A percentile compares a stretch with the other conserved stretches of the same genome.
Evolutionary conservation across 23 red algal species (phyloP).

Genomic region (Gracilaria gracilis): DNA sequence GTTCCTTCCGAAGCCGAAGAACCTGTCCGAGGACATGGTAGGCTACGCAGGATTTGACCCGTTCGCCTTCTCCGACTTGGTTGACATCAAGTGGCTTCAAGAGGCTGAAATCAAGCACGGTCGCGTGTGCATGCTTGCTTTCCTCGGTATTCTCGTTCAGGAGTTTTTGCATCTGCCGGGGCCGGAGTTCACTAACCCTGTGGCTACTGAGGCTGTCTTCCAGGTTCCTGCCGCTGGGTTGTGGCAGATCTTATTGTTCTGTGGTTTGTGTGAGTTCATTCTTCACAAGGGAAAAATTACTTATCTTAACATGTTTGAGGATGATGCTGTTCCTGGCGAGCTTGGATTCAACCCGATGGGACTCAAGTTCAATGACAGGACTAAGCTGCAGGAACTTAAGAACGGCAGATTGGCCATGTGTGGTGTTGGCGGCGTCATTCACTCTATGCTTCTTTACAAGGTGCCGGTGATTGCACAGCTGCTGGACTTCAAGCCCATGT

Average conservation of each 20-base stretch:
- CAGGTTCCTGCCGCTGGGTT: slow-evolving; percentile 85
- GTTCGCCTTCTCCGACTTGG: slow-evolving; percentile 79
- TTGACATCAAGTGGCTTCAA: slow-evolving; percentile 91
- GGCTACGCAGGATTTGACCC: slow-evolving; percentile 89
- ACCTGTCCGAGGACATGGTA: slow-evolving; percentile 47
- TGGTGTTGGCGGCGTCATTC: slow-evolving; percentile 86
- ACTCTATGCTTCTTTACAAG: slow-evolving; percentile 83
- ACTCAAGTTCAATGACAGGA: slow-evolving; percentile 64
- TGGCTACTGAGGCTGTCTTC: slow-evolving; percentile 83
- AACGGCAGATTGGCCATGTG: slow-evolving; percentile 98
- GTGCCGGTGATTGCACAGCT: slow-evolving; percentile 80
- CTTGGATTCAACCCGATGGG: slow-evolving; percentile 94
- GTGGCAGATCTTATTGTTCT: slow-evolving; percentile 95
- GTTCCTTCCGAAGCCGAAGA: slow-evolving; percentile 63
- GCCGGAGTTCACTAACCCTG: slow-evolving; percentile 65
- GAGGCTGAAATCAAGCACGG: slow-evolving; percentile 98
- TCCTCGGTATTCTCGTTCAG: slow-evolving; percentile 86
- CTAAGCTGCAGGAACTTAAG: slow-evolving; percentile 84
- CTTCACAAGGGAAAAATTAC: slow-evolving; percentile 79
- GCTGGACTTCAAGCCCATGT: slow-evolving; percentile 83
- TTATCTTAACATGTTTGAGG: slow-evolving; percentile 82
- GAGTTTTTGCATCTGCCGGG: slow-evolving; percentile 79
- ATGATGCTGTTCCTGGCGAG: slow-evolving; percentile 81
- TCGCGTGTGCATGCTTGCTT: slow-evolving; percentile 93
- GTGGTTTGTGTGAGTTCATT: slow-evolving; percentile 83